Evolutionary conservation across 2,329 filamentous ascomycete species (phyloP), one percentile per base, ranked within the genome.

Genomic region (Dissoconium aciculare): DNA sequence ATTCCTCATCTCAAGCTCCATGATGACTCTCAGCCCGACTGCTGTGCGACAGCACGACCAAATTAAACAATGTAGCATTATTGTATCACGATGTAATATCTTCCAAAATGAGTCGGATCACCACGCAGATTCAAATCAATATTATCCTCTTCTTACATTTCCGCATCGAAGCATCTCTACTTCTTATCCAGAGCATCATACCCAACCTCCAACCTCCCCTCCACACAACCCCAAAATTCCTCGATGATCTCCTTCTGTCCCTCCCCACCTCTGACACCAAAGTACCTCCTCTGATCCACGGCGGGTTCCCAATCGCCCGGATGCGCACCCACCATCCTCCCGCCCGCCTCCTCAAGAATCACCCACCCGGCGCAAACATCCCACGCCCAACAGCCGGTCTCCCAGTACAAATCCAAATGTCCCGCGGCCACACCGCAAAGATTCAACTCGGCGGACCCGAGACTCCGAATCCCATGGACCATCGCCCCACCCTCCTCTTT

Each of bases 311-410:
- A 85, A 33, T 69, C 67, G 0, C 78, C 79, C 0, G 77, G 73
- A 50, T 85, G 84, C 4, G 73, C 78, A 49, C 76, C 67, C 5
- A 67, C 77, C 61, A 87, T 71, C 30, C 70, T 60, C 0, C 80
- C 80, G 0, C 80, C 81, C 0, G 79, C 77, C 59, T 87, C 80
- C 16, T 60, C 58, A 15, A 87, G 58, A 37, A 87, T 75, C 35
- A 75, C 72, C 80, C 79, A 85, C 0, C 74, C 80, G 4, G 81
- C 81, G 49, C 77, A 81, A 2, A 87, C 80, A 52, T 87, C 80
- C 80, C 80, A 87, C 2, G 79, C 78, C 69, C 78, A 87, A 54
- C 78, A 83, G 1, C 81, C 80, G 21, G 76, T 78, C 57, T 87
- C 80, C 80, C 80, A 87, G 52, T 82, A 87, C 13, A 71, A 46